Percentiles rank a stretch among this genome's conserved stretches.
Conservation (phyloP, 169 alveolate genomes). For the Babesia ovata region DNA sequence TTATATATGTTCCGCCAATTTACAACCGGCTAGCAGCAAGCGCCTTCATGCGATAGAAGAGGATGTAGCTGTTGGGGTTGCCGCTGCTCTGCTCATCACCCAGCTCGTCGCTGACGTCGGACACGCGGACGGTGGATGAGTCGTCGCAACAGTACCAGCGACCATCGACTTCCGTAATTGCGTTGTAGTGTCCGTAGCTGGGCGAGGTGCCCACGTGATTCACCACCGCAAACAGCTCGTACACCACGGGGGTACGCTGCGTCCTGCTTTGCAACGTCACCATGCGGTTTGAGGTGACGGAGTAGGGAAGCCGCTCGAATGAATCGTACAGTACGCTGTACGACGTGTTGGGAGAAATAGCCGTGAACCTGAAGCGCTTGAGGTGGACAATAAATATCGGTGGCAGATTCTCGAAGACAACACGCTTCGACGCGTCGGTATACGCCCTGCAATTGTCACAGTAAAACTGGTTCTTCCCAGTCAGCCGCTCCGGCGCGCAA, state of each 20-base stretch:
- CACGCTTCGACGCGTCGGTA: constrained; percentile 42
- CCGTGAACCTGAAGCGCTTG: constrained; percentile 45
- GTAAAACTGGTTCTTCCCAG: constrained; percentile 54
- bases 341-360: neutral
- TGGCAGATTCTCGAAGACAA: constrained; percentile 48
- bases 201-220: constrained; percentile 66
- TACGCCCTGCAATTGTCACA: constrained; percentile 48
- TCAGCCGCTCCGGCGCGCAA: constrained; percentile 41
- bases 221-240: constrained; percentile 58
- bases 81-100: constrained; percentile 62
- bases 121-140: neutral
- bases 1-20: no score
- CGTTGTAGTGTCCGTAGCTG: constrained; percentile 56
- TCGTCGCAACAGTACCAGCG: constrained; percentile 67
- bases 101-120: constrained; percentile 33
- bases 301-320: constrained; percentile 46
- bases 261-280: constrained; percentile 16
- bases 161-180: constrained; percentile 34
- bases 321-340: neutral
- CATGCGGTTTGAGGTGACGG: constrained; percentile 28
- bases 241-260: constrained; percentile 26
- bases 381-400: constrained; percentile 60
- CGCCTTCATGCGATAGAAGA: constrained; percentile 49
- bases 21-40: no score
- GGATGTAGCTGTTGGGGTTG: constrained; percentile 59